A percentile compares a stretch with the other conserved stretches of the same genome.
These are phyloP conservation scores for Podila epicladia DNA, from an alignment of 192 early-diverging fungal species.

Conservation along the genomic window DNA sequence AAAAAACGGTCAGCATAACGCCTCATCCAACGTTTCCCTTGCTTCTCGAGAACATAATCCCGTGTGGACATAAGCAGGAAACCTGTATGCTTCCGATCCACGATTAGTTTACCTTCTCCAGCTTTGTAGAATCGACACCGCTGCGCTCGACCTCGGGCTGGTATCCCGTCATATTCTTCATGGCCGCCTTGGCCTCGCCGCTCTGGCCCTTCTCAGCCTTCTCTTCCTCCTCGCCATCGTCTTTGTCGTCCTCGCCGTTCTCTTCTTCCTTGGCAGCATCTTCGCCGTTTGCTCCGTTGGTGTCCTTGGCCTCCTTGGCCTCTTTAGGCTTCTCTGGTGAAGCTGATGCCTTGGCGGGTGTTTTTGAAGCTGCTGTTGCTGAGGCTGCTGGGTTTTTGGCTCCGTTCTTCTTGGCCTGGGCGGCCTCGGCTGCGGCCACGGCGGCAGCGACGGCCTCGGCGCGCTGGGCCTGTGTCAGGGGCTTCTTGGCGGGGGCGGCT, in stretches of 20 bases:
- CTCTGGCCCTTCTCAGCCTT: constrained; percentile 55
- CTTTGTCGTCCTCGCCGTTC: constrained; percentile 29
- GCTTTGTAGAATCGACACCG: constrained; percentile 58
- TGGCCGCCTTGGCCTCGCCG: constrained; percentile 65
- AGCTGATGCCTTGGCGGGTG: constrained; percentile 3
- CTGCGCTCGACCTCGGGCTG: constrained; percentile 56
- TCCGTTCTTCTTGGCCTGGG: constrained; percentile 31
- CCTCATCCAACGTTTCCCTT: no score
- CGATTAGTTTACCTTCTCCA: constrained; percentile 55
- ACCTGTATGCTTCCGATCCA: not conserved
- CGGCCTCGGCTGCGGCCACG: constrained; percentile 16
- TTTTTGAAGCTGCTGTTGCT: not conserved
- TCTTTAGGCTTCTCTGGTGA: constrained; percentile 3
- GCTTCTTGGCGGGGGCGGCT: constrained; percentile 49
- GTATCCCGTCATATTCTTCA: constrained; percentile 62
- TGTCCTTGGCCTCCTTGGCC: constrained; percentile 14
- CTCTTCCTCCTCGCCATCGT: constrained; percentile 51
- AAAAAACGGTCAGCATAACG: no score
- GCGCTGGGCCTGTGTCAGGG: constrained; percentile 25
- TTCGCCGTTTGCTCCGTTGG: constrained; percentile 6
- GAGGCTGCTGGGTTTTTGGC: constrained; percentile 23
- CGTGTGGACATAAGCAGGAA: not conserved
- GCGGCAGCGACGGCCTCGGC: constrained; percentile 36
- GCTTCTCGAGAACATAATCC: no score
- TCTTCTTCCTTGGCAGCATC: not conserved